These are phyloP conservation scores for Petrea volubilis DNA, from an alignment of 257 asterid species.

Conservation along the genomic window DNA sequence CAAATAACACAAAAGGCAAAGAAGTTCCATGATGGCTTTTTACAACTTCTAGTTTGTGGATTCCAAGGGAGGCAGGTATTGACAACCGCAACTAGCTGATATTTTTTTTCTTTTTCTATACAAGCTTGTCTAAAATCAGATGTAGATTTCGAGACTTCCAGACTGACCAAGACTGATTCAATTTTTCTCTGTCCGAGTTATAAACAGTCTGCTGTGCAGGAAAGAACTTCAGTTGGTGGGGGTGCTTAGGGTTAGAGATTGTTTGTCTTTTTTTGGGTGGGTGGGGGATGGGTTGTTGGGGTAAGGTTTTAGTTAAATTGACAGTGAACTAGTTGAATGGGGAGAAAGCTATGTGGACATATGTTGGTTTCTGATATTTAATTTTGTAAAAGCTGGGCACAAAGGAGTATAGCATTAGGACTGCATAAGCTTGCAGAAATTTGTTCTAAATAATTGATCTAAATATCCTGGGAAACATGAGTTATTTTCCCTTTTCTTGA, in stretches of 20 bases:
- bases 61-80: conserved; percentile 81
- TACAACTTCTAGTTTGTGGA: conserved; percentile 63
- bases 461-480: too few relatives aligned
- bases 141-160: neutral
- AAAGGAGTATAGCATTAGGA: too few relatives aligned
- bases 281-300: too few relatives aligned
- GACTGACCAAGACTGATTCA: neutral
- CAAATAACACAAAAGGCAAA: conserved; percentile 82
- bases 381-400: too few relatives aligned
- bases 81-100: conserved; percentile 21
- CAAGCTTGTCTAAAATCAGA: conserved; percentile 14
- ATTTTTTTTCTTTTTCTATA: neutral
- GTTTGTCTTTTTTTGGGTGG: too few relatives aligned
- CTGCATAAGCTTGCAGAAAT: too few relatives aligned
- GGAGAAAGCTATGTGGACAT: too few relatives aligned
- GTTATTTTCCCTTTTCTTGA: neutral
- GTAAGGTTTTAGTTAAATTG: too few relatives aligned
- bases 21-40: conserved; percentile 79
- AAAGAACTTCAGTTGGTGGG: neutral
- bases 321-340: too few relatives aligned
- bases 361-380: too few relatives aligned
- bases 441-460: too few relatives aligned
- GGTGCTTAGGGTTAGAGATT: neutral
- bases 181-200: neutral
- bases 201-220: neutral